Percentiles rank a stretch among this genome's conserved stretches.
Conservation (phyloP, 176 grass and related monocot genomes). For the Triticum dicoccoides region DNA sequence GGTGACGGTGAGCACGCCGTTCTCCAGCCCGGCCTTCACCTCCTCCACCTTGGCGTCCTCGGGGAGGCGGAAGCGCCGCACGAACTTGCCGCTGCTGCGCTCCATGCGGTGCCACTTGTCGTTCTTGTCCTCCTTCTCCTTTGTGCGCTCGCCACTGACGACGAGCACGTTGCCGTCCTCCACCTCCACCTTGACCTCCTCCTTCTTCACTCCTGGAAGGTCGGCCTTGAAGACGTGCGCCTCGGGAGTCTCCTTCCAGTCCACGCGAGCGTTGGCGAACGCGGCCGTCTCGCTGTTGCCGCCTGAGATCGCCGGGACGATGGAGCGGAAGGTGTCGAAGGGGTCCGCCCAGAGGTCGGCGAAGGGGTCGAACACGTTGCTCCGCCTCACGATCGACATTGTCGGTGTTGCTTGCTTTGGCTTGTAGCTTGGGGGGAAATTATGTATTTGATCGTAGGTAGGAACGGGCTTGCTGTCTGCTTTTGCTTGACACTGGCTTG, state of each 20-base stretch:
- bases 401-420: neutral
- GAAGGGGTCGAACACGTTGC: slow-evolving; percentile 51
- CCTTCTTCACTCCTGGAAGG: slow-evolving; percentile 37
- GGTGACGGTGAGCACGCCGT: slow-evolving; percentile 38
- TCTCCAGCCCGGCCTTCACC: slow-evolving; percentile 32
- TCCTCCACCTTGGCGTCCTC: slow-evolving; percentile 31
- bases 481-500: too few species aligned
- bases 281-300: neutral
- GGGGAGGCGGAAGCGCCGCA: slow-evolving; percentile 17
- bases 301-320: neutral
- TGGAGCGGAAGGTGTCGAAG: slow-evolving; percentile 30
- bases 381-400: slow-evolving; percentile 36
- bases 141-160: slow-evolving; percentile 29
- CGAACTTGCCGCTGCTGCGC: slow-evolving; percentile 35
- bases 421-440: too few species aligned
- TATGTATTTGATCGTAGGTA: too few species aligned
- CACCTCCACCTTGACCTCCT: slow-evolving; percentile 38
- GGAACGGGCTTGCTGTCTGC: too few species aligned
- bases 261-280: slow-evolving; percentile 16
- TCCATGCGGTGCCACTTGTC: slow-evolving; percentile 42
- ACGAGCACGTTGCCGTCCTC: slow-evolving; percentile 36
- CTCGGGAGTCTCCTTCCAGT: slow-evolving; percentile 37
- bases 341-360: slow-evolving; percentile 33
- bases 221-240: slow-evolving; percentile 47
- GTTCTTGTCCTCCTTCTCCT: slow-evolving; percentile 43